A percentile compares a stretch with the other conserved stretches of the same genome.
Conservation (phyloP, 371 early-diverging fungal genomes). For the Mortierella sp. region DNA sequence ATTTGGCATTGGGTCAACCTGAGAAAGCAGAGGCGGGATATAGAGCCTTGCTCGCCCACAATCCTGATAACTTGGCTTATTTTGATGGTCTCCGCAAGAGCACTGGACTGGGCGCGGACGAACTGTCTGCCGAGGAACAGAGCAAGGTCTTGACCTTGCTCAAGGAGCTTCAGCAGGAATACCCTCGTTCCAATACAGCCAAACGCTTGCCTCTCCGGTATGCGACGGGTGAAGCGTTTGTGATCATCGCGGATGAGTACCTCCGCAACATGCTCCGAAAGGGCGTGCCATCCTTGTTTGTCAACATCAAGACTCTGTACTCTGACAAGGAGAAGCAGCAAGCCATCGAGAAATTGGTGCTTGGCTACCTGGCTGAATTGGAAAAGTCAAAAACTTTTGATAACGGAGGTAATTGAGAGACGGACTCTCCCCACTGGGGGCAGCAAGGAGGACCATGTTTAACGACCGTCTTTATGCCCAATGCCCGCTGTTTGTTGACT, state of each 20-base stretch:
- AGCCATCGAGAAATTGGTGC: slow-evolving; percentile 72
- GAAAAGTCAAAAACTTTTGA: slow-evolving; percentile 62
- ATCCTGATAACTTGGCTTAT: slow-evolving; percentile 83
- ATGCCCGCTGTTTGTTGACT: too few species aligned
- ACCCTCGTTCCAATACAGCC: slow-evolving; percentile 85
- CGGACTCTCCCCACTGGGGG: too few species aligned
- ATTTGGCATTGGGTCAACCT: slow-evolving; percentile 70
- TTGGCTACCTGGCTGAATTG: slow-evolving; percentile 66
- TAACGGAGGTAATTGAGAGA: slow-evolving; percentile 47
- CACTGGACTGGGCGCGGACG: slow-evolving; percentile 53
- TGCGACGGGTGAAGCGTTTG: slow-evolving; percentile 80
- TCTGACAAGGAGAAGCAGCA: slow-evolving; percentile 71
- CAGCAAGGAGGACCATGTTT: too few species aligned
- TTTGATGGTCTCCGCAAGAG: slow-evolving; percentile 71
- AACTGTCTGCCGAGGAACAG: slow-evolving; percentile 53
- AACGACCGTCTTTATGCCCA: too few species aligned
- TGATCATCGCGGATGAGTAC: slow-evolving; percentile 66
- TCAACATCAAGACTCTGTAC: slow-evolving; percentile 81
- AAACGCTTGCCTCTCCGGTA: slow-evolving; percentile 79
- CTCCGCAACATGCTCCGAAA: slow-evolving; percentile 82
- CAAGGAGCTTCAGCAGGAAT: slow-evolving; percentile 71
- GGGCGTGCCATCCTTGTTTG: slow-evolving; percentile 93
- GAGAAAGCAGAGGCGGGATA: slow-evolving; percentile 84
- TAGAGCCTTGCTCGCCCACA: slow-evolving; percentile 76
- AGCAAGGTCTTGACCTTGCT: slow-evolving; percentile 59